Conservation (phyloP, 805 yeast species). For the Ogataea siamensis region DNA sequence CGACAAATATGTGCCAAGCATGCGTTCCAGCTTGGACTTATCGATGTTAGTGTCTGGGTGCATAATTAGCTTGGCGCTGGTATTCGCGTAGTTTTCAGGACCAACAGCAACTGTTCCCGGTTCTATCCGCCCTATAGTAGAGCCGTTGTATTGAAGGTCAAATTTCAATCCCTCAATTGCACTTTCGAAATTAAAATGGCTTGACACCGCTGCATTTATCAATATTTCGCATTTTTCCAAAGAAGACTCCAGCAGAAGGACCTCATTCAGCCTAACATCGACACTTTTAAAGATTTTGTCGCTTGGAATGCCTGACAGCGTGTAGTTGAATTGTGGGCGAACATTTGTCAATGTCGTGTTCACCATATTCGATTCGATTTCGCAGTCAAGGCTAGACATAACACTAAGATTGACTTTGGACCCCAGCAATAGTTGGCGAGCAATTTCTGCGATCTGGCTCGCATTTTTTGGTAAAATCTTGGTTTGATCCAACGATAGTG, state of each 20-base stretch:
- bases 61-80: constrained; percentile 25
- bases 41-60: constrained; percentile 16
- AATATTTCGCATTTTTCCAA: constrained; percentile 26
- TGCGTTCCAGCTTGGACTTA: constrained; percentile 31
- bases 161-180: constrained; percentile 23
- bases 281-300: constrained; percentile 5
- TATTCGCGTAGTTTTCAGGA: constrained; percentile 18
- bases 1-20: constrained; percentile 40
- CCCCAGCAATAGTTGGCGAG: constrained; percentile 6
- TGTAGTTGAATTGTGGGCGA: background rate
- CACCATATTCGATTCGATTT: constrained; percentile 25
- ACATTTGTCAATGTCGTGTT: constrained; percentile 15
- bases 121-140: constrained; percentile 35
- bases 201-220: constrained; percentile 33
- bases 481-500: constrained; percentile 7
- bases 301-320: constrained; percentile 1
- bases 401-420: constrained; percentile 6
- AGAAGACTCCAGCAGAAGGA: constrained; percentile 32
- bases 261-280: constrained; percentile 11
- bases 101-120: constrained; percentile 27
- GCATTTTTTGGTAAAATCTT: constrained; percentile 11
- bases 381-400: constrained; percentile 16
- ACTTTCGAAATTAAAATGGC: constrained; percentile 30
- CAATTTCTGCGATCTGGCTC: constrained; percentile 1
- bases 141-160: constrained; percentile 31